Evolutionary conservation across 2,329 filamentous ascomycete species (phyloP), one percentile per base, ranked within the genome.

Genomic region (Colletotrichum spinosum): DNA sequence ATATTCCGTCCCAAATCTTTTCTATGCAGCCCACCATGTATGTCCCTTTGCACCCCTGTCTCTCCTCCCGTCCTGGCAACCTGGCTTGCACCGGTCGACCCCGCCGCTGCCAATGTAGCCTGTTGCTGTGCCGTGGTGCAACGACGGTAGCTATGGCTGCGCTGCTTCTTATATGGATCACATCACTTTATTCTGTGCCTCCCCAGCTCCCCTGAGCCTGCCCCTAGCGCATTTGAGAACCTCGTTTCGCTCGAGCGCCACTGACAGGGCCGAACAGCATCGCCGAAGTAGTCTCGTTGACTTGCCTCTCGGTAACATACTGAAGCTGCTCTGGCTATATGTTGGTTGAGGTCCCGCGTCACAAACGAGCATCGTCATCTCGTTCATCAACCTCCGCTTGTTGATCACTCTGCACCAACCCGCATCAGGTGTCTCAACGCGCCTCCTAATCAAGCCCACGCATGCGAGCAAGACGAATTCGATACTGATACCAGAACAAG

Each of bases 231-330:
- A 77, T 67, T 70, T 72, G 71, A 78, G 70, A 71, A 71, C 75
- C 74, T 76, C 77, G 77, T 75, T 75, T 75, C 75, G 76, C 75
- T 72, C 72, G 76, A 74, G 75, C 80, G 74, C 78, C 76, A 74
- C 74, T 71, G 72, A 73, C 71, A 69, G 70, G 70, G 67, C 67
- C 69, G 67, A 68, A 64, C 64, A 72, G 69, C 70, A 70, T 63
- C 55, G 46, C 41, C 37, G 33, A 39, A 15, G 50, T 50, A 55
- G 34, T 44, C 12, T 49, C 25, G 45, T 39, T 7, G 17, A 42
- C 52, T 10, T 13, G 9, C 15, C 11, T 9, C 12, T 9, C 39
- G 8, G n/a, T 11, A 25, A 25, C 25, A 25, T 25, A 25, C 25
- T 25, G 25, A 25, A 25, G 25, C 25, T 25, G 25, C 25, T 25